These are phyloP conservation scores for Oidiodendron maius DNA, from an alignment of 495 filamentous ascomycete species.

Conservation along the genomic window DNA sequence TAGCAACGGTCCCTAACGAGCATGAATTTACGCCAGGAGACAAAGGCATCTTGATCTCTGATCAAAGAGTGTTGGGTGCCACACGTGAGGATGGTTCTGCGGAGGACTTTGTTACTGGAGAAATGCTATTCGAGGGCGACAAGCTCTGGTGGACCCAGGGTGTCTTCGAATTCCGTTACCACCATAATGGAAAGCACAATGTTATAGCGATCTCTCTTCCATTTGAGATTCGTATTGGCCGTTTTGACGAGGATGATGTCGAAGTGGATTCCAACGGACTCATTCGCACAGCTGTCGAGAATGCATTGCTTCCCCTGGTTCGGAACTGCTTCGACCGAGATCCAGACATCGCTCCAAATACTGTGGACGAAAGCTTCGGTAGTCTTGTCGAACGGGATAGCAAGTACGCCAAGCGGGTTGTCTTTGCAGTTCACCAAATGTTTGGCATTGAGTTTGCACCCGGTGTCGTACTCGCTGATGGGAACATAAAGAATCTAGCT, in stretches of 20 bases:
- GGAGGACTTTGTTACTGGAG: slow-evolving; percentile 55
- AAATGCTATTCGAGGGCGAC: slow-evolving; percentile 84
- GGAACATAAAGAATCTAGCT: slow-evolving; percentile 81
- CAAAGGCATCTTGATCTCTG: slow-evolving; percentile 68
- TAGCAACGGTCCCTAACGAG: slow-evolving; percentile 67
- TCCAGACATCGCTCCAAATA: slow-evolving; percentile 82
- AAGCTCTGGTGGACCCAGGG: slow-evolving; percentile 97
- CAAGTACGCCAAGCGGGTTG: slow-evolving; percentile 82
- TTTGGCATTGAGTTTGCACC: slow-evolving; percentile 95
- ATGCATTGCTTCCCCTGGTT: slow-evolving; percentile 72
- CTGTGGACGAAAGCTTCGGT: slow-evolving; percentile 76
- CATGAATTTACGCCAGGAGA: slow-evolving; percentile 76
- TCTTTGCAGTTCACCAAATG: slow-evolving; percentile 95
- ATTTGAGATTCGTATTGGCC: slow-evolving; percentile 80
- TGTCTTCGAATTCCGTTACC: slow-evolving; percentile 93
- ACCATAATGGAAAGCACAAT: slow-evolving; percentile 88
- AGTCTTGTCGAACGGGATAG: slow-evolving; percentile 74
- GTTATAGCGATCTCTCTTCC: slow-evolving; percentile 95
- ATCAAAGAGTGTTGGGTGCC: slow-evolving; percentile 42
- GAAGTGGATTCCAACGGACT: slow-evolving; percentile 43
- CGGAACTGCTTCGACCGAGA: slow-evolving; percentile 89
- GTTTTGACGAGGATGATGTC: slow-evolving; percentile 64
- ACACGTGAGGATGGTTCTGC: slow-evolving; percentile 42
- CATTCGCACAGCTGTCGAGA: slow-evolving; percentile 58
- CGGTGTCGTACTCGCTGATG: slow-evolving; percentile 88